Evolutionary conservation across 2,329 filamentous ascomycete species (phyloP).

Genomic region (Microsporum canis): DNA sequence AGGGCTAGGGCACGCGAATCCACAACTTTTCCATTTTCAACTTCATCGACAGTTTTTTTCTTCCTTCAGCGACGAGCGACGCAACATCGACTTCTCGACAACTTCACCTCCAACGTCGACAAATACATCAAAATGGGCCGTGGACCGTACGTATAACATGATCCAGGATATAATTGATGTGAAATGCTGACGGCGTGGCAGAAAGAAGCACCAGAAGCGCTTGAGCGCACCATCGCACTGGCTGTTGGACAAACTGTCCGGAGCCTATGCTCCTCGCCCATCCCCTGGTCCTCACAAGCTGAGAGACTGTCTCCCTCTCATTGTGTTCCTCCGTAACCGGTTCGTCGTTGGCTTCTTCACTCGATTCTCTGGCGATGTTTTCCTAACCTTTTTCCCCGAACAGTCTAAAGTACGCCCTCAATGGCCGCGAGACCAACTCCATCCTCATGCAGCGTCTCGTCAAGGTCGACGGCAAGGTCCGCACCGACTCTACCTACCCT

Average conservation of each 20-base stretch:
- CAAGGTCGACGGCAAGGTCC: conserved; percentile 99
- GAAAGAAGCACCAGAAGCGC: conserved; percentile 99
- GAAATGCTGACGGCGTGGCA: conserved; percentile 27
- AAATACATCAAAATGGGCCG: conserved; percentile 42
- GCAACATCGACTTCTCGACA: conserved; percentile 9
- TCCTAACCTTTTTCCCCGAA: conserved; percentile 30
- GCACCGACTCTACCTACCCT: conserved; percentile 96
- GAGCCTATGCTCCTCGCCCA: conserved; percentile 61
- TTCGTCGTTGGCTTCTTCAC: conserved; percentile 23
- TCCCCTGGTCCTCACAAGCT: conserved; percentile 95
- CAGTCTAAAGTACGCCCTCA: conserved; percentile 98
- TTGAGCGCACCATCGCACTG: conserved; percentile 98
- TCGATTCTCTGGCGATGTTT: no score
- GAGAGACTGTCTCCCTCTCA: conserved; percentile 95
- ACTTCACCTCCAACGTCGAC: conserved; percentile 10
- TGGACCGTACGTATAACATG: conserved; percentile 43
- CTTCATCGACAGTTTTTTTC: not conserved
- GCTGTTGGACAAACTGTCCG: conserved; percentile 99
- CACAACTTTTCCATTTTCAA: not conserved
- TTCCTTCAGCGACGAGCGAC: conserved; percentile 13
- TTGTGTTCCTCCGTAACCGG: conserved; percentile 88
- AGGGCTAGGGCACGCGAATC: conserved; percentile 6
- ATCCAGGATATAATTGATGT: not conserved
- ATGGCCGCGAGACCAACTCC: conserved; percentile 91
- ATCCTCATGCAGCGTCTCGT: conserved; percentile 99